Evolutionary conservation across 2,329 filamentous ascomycete genomes (phyloP), one percentile per base, ranked within the genome.

Genomic region (Fusarium sp.): DNA sequence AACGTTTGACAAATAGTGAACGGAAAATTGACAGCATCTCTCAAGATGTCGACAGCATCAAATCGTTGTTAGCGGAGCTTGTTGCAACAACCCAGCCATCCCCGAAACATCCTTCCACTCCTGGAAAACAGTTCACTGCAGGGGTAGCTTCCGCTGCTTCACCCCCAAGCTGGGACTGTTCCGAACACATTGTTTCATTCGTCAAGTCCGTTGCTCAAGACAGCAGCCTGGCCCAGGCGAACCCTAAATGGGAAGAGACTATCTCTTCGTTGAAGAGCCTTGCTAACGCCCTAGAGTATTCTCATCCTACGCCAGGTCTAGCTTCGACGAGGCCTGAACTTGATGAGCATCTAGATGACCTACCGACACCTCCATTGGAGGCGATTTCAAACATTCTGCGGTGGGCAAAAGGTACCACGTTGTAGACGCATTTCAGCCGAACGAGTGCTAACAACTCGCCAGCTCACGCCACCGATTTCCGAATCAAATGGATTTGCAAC

Each of bases 1-100:
- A 26, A 44, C 14, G 2, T 1, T 8, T 20, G 3, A 20, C 5
- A 6, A 17, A n/a, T 7, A 80, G 78, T 57, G 79, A 80, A 47
- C 73, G 69, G 44, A 80, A 80, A 55, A 78, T 80, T 26, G 78
- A 80, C 37, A 69, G 72, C 3, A 78, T 79, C 40, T 75, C 70
- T 43, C 71, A 68, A 20, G 76, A 77, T 54, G 70, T 80, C 37
- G 72, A 76, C 22, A 70, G 70, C 15, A 79, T 80, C 44, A 76
- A 78, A 56, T 48, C 41, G n/a, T 40, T 74, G 6, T 41, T 74
- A 1, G 51, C 65, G 41, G 55, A 65, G 6, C 65, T 79, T 17
- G 17, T 19, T n/a, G 4, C 22, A 14, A 5, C 35, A 41, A 8
- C 30, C 20, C 28, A 22, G 9, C 11, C 24, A 37, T 7, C 10